Evolutionary conservation across 768 basidiomycete genomes (phyloP).

Genomic region (Termitomyces sp.): DNA sequence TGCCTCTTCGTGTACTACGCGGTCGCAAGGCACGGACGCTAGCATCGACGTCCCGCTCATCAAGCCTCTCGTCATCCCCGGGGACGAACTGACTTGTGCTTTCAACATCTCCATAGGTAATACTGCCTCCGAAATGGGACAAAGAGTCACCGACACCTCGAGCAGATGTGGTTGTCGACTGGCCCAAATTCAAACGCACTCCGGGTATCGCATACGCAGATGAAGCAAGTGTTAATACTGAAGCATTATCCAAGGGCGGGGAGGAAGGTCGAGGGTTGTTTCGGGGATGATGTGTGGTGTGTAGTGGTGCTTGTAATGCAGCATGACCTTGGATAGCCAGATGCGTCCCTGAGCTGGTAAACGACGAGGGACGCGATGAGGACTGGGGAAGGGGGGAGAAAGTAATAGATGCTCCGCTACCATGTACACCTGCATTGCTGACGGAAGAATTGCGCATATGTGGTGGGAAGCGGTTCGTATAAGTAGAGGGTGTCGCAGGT

Average conservation of each 20-base stretch:
- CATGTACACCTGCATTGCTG: slow-evolving; percentile 37
- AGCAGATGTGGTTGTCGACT: slow-evolving; percentile 49
- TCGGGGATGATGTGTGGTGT: slow-evolving; percentile 90
- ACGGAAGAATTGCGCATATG: slow-evolving; percentile 60
- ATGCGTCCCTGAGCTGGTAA: slow-evolving; percentile 26
- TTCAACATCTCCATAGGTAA: slow-evolving; percentile 57
- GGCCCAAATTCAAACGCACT: slow-evolving; percentile 45
- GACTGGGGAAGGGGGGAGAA: slow-evolving; percentile 69
- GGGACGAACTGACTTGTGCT: slow-evolving; percentile 67
- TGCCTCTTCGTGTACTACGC: slow-evolving; percentile 80
- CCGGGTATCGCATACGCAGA: slow-evolving; percentile 83
- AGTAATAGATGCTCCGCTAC: slow-evolving; percentile 60
- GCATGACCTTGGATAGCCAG: slow-evolving; percentile 21
- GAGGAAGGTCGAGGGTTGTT: slow-evolving; percentile 95
- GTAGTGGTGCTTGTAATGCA: slow-evolving; percentile 73
- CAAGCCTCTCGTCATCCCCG: slow-evolving; percentile 64
- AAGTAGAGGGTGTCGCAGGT: slow-evolving; percentile 56
- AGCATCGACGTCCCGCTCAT: slow-evolving; percentile 77
- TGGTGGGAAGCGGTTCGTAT: slow-evolving; percentile 52
- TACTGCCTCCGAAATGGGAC: slow-evolving; percentile 70
- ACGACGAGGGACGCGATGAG: slow-evolving; percentile 44
- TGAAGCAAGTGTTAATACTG: slow-evolving; percentile 88
- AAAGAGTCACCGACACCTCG: slow-evolving; percentile 58
- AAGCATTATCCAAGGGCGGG: slow-evolving; percentile 90
- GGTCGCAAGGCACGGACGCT: slow-evolving; percentile 89